Evolutionary conservation across 106 monocot genomes (phyloP), one percentile per base, ranked within the genome.

Genomic region (Posidonia australis): DNA sequence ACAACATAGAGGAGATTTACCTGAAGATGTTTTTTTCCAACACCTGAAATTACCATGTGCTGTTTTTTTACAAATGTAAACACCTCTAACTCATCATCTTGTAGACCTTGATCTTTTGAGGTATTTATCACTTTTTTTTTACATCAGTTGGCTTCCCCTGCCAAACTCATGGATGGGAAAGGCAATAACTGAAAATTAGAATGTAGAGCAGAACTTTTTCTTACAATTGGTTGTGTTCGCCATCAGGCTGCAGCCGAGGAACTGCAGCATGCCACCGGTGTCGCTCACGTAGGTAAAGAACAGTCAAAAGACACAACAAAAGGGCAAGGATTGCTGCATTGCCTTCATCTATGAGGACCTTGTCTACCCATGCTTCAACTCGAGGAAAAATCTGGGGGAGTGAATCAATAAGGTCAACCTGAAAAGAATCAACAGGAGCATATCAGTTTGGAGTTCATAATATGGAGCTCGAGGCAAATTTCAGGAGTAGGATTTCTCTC

Each of bases 231-330:
- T 68, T 56, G 9, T 9, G 56, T 20, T 68, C 68, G 27, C 25
- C 68, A 46, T 78, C 79, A 43, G 60, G 66, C 41, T 68, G 81
- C 31, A 65, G 84, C 16, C 56, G 82, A 54, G 65, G 80, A 18
- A 49, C 72, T 12, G 54, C 76, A 10, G 45, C 87, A 51, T 81
- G 84, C 30, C 84, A 80, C 26, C 87, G 77, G 41, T 98, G 90
- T 17, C 87, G 78, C 29, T 91, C 90, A 9, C 90, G 82, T 64
- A 98, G 76, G 66, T 98, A 98, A 1, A 98, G 87, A 23, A 98
- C 91, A 31, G 96, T 85, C 36, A 91, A 52, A 47, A 98, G 87
- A 77, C 87, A 98, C 22, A 85, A 63, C 24, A 84, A 81, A 9
- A 98, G 82, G 9, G 87, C 77, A 5, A 91, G 61, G 62, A 98